Evolutionary conservation across 352 stramenopile genomes (phyloP).

Genomic region (Phytophthora tentaculata): DNA sequence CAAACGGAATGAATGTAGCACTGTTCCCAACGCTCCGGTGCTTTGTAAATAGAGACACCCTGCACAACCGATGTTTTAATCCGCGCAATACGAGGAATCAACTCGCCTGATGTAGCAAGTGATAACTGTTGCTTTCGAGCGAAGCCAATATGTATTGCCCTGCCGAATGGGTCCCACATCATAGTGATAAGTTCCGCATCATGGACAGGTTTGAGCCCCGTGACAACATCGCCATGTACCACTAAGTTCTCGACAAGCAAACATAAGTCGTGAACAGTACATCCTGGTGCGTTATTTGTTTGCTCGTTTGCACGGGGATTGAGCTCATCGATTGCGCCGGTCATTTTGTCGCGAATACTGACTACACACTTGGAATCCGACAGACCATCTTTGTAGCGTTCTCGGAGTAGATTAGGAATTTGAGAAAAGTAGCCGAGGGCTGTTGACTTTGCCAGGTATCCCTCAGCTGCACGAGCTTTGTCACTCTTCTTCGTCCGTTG

Average conservation of each 20-base stretch:
- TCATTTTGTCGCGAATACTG: not conserved
- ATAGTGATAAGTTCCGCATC: not conserved
- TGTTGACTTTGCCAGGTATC: constrained; percentile 2
- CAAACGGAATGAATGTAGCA: not conserved
- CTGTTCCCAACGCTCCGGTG: not conserved
- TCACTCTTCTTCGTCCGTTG: constrained; percentile 7
- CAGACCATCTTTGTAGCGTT: too few relatives aligned
- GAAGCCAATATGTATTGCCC: too few relatives aligned
- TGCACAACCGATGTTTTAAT: too few relatives aligned
- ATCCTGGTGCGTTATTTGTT: not conserved
- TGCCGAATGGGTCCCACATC: too few relatives aligned
- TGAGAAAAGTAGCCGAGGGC: not conserved
- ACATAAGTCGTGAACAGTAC: not conserved
- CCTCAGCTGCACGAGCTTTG: constrained; percentile 1
- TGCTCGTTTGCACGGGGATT: not conserved
- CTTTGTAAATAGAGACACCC: too few relatives aligned
- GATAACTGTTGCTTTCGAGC: not conserved
- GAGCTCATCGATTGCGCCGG: too few relatives aligned
- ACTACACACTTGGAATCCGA: too few relatives aligned
- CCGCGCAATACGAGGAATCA: too few relatives aligned
- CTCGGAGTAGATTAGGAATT: not conserved
- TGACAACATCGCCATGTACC: too few relatives aligned
- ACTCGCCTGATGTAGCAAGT: not conserved
- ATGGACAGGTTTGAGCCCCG: not conserved
- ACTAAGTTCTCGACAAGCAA: too few relatives aligned